Evolutionary conservation across 495 filamentous ascomycete genomes (phyloP), one percentile per base, ranked within the genome.

Genomic region (Letharia columbiana): DNA sequence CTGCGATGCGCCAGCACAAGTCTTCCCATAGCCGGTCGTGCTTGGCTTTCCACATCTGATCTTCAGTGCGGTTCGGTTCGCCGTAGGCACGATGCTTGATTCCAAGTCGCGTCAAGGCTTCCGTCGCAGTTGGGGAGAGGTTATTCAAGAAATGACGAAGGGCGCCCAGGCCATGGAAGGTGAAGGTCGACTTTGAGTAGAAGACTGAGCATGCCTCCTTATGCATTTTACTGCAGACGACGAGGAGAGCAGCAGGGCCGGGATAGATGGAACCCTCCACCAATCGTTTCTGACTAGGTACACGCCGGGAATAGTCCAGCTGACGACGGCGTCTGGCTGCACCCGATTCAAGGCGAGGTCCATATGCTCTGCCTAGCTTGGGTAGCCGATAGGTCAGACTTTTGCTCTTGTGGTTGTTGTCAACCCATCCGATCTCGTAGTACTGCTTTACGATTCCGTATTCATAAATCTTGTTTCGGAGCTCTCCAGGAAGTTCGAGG

Each of bases 391-490:
- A 66, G 18, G 57, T 62, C 10, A 66, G 60, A 13, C 58, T 63
- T 15, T 66, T 66, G 13, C 20, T 65, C 62, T 59, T 64, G n/a
- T 68, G 64, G 13, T 62, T 60, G 41, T 59, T 49, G 33, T 60
- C 47, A 17, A 71, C 60, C 67, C 64, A 73, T 49, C 49, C 18
- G 37, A 73, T 63, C 12, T 59, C 35, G 45, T 69, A 73, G 4
- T 66, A 33, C 28, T 62, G 37, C 8, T 54, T 64, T 35, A 40
- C 37, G n/a, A 73, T 66, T 4, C 44, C 61, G 33, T 65, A 62
- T 3, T 64, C 62, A 33, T 73, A 73, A 28, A 73, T 71, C 44
- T 67, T 62, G 23, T 71, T 69, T 2, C 69, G 57, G 17, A 71
- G 31, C 40, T 73, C 71, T 7, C 50, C 58, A 41, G 71, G 65